Evolutionary conservation across 352 stramenopile species (phyloP), one percentile per base, ranked within the genome.

Genomic region (Phytophthora boehmeriae): DNA sequence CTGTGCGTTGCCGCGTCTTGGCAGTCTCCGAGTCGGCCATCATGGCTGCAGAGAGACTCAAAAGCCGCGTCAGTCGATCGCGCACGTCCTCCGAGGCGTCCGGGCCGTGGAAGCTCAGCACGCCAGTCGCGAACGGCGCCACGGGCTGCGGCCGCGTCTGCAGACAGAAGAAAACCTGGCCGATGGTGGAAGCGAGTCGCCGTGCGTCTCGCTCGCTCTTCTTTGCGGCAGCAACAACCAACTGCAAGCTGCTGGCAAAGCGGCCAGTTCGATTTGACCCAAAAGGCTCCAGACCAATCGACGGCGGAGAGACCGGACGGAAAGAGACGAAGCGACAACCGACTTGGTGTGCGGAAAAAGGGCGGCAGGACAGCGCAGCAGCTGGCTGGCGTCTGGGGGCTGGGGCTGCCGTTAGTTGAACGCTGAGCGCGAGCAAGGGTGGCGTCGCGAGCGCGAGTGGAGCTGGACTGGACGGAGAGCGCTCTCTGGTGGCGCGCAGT

Each of bases 151-250:
- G 56, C 54, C 61, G 65, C 51, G 65, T 73, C 65, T 86, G 76
- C 44, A 86, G 71, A 51, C 76, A 86, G 52, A 82, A 73, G 61
- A 79, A 79, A 41, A 71, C 73, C 64, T 86, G 76, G 30, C 76
- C 76, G 67, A 86, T 86, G 59, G 56, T 86, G 73, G 58, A 73
- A 56, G 44, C 66, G 36, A 57, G 56, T 59, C 44, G 43, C 54
- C 25, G 25, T 59, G 59, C 58, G 34, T 54, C 25, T 62, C 54
- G 59, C 53, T 56, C 57, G 65, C 57, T 63, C 61, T 63, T 66
- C 41, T 59, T 39, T 28, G 54, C 42, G 54, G 51, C 63, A 48
- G n/a, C n/a, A n/a, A n/a, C n/a, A n/a, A n/a, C n/a, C n/a, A n/a
- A n/a, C n/a, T n/a, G n/a, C n/a, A n/a, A n/a, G 13, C 13, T 44